Percentiles rank a stretch among this genome's conserved stretches.
Evolutionary conservation across 495 filamentous ascomycete species (phyloP).

Genomic region (Cercophora samala): DNA sequence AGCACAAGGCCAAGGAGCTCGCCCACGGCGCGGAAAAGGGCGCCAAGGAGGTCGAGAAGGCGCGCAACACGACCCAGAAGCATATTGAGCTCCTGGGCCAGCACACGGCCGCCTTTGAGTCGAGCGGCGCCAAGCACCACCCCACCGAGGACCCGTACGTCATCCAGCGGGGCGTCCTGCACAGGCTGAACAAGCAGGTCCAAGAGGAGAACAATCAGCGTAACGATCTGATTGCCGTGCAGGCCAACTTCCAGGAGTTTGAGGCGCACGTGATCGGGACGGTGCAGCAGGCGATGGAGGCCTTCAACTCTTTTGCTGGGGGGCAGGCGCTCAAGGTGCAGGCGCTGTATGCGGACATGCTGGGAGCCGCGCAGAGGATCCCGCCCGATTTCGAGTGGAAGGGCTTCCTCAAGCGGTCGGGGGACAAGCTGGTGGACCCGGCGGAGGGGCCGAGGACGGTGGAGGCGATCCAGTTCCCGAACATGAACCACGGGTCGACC

Average conservation of each 20-base stretch:
- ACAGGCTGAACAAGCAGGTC: constrained; percentile 86
- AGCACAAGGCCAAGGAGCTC: constrained; percentile 88
- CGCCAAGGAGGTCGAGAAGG: constrained; percentile 87
- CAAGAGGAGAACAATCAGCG: constrained; percentile 92
- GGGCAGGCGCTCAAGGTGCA: constrained; percentile 79
- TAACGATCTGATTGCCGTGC: constrained; percentile 82
- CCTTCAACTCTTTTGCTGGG: constrained; percentile 72
- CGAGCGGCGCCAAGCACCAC: constrained; percentile 62
- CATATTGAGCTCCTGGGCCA: constrained; percentile 92
- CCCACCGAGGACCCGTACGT: constrained; percentile 82
- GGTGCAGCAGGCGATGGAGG: constrained; percentile 75
- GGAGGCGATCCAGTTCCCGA: constrained; percentile 73
- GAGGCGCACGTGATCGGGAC: constrained; percentile 80
- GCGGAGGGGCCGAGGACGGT: constrained; percentile 66
- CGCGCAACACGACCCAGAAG: constrained; percentile 81
- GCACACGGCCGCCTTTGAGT: constrained; percentile 71
- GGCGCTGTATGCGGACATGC: constrained; percentile 77
- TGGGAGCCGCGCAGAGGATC: constrained; percentile 70
- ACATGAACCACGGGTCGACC: constrained; percentile 78
- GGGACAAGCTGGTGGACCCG: constrained; percentile 73
- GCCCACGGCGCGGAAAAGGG: constrained; percentile 77
- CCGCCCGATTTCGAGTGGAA: constrained; percentile 92
- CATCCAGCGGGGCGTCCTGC: constrained; percentile 71
- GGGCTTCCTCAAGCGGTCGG: constrained; percentile 68
- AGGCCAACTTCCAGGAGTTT: constrained; percentile 83